Evolutionary conservation across 164 flowering plant genomes (phyloP), one percentile per base, ranked within the genome.

Genomic region (Sedum album): DNA sequence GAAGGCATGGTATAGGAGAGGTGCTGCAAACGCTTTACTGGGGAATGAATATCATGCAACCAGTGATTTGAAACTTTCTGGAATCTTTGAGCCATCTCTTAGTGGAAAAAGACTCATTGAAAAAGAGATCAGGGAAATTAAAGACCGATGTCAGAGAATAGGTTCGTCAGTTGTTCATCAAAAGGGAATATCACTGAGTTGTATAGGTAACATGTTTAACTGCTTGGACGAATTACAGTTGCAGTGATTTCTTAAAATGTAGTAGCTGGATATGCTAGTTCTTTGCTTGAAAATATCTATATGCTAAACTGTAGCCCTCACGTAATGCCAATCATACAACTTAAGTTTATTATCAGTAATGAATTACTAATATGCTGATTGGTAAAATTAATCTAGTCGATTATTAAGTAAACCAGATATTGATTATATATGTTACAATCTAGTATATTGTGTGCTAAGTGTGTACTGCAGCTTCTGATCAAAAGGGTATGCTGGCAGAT

Each of bases 1-100:
- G 63, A 72, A 92, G 98, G 96, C 93, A 64, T 93, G 98, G 96
- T 93, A 86, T 71, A 77, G 93, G 73, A 87, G 96, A 82, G 96
- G 89, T 39, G 84, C 78, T 68, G 84, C 82, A 65, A 87, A 87
- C 76, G 81, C 78, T 69, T 76, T 86, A 71, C 60, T 88, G 77
- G 81, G 70, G 64, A 80, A 82, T 69, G 76, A 76, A 76, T 75
- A 86, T 55, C 85, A 88, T 76, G 90, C 96, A 63, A 60, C 82
- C 31, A 42, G 57, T 77, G 96, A 93, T 76, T 70, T 93, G 70
- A 77, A 79, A 60, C 66, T 82, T 70, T 81, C 98, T 33, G 66
- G 80, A 76, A 71, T 31, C 36, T 28, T 83, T 68, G 98, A 90
- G 72, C 60, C 65, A 46, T 80, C 95, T 60, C 25, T 49, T 65